Base-by-base conservation (phyloP, 495 filamentous ascomycete genomes). In the Podospora australis region DNA sequence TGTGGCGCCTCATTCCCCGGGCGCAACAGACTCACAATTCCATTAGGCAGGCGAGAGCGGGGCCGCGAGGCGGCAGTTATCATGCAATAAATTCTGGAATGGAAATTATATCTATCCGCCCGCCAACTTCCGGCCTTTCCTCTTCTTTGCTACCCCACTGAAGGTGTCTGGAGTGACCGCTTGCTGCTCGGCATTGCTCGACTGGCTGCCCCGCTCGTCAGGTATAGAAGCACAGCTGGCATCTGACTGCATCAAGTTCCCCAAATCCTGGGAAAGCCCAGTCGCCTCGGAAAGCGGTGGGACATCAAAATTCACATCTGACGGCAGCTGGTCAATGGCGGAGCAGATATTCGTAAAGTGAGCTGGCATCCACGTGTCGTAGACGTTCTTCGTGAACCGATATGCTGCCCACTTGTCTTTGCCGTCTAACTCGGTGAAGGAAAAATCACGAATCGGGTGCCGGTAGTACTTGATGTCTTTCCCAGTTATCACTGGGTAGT, bases 311-410 rank as follows among this genome's bases (percentile, higher is more conserved):
- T 53, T 67, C 66, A 77, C 36, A 42, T 49, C 22, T 1, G 53
- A 46, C 41, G 66, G 66, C 46, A 74, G 52, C 13, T 67, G 42
- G 55, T 70, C 56, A 38, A 75, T 66, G 51, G 58, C 69, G 10
- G 67, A 71, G 50, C 65, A 65, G 52, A 72, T 62, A 23, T 54
- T 65, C 39, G 71, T 50, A 24, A 69, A 61, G 38, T 73, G 66
- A 22, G 44, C 50, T 10, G 63, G 70, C 70, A 65, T 63, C 57
- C 30, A 34, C 16, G 30, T 34, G 30, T 34, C 30, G 30, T 34
- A 34, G 30, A 34, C 3, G 16, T 29, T 71, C 50, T 60, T 72
- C 3, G 40, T 52, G 24, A 58, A 58, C 8, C 47, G 44, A 25
- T 56, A 56, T 7, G 53, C 46, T n/a, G 53, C 49, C 50, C 57